phyloP scores from a whole-genome alignment of 2,329 filamentous ascomycete genomes.

The Apiospora pterosperma region DNA sequence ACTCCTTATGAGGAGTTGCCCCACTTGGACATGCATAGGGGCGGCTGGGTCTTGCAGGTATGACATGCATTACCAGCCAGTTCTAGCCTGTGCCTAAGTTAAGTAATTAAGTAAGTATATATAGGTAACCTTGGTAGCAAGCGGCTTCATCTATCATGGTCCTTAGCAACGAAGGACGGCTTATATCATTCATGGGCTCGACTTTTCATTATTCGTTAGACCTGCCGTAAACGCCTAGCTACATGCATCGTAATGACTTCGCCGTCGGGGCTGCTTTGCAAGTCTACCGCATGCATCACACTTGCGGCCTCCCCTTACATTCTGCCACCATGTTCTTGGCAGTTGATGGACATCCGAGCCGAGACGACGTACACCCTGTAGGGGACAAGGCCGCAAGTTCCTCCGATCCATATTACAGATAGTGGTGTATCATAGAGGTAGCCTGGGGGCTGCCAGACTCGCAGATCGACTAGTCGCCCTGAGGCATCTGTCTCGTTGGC shows the following conservation, averaged over 20 bases:
- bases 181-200: background rate
- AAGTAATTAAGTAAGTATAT: background rate
- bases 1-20: background rate
- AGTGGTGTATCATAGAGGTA: background rate
- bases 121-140: background rate
- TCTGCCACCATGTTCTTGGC: background rate
- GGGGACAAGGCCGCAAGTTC: background rate
- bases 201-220: conserved; percentile 6
- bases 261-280: conserved; percentile 18
- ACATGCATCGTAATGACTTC: conserved; percentile 25
- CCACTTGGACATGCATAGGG: background rate
- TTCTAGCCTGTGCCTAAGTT: background rate
- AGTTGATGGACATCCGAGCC: background rate
- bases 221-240: conserved; percentile 27
- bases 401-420: background rate
- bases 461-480: conserved; percentile 16
- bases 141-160: background rate
- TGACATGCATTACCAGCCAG: background rate
- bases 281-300: background rate
- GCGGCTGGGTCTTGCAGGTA: background rate
- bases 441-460: background rate
- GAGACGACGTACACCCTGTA: conserved; percentile 2
- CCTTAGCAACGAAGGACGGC: background rate
- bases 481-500: conserved; percentile 38
- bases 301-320: background rate